phyloP scores from a whole-genome alignment of 495 filamentous ascomycete species.

The Lophiotrema nucula region DNA sequence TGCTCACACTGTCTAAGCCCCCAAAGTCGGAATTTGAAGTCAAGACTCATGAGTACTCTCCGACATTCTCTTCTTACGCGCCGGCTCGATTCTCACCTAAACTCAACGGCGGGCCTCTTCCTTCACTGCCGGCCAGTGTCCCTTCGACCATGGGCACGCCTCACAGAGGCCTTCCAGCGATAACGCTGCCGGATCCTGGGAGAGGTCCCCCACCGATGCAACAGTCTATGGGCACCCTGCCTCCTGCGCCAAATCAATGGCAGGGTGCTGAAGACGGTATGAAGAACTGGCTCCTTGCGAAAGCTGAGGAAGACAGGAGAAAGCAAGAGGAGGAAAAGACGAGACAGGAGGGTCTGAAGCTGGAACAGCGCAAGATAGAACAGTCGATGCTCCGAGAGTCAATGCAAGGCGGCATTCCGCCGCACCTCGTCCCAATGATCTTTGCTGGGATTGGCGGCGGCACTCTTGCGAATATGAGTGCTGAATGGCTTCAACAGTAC shows the following conservation, averaged over 20 bases:
- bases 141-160: conserved; percentile 61
- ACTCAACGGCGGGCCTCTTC: conserved; percentile 51
- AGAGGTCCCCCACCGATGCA: conserved; percentile 26
- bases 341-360: conserved; percentile 79
- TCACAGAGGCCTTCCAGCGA: conserved; percentile 73
- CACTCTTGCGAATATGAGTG: conserved; percentile 55
- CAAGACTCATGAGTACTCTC: conserved; percentile 64
- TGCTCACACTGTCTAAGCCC: conserved; percentile 71
- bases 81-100: conserved; percentile 61
- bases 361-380: conserved; percentile 83
- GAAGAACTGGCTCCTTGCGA: conserved; percentile 78
- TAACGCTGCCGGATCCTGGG: conserved; percentile 55
- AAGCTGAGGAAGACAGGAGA: conserved; percentile 79
- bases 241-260: conserved; percentile 69
- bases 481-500: conserved; percentile 77
- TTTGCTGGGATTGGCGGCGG: conserved; percentile 79
- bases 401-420: conserved; percentile 75
- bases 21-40: conserved; percentile 58
- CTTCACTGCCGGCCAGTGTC: conserved; percentile 43
- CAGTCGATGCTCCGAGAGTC: conserved; percentile 81
- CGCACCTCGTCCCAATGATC: conserved; percentile 82
- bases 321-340: conserved; percentile 89
- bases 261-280: conserved; percentile 75
- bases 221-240: conserved; percentile 51
- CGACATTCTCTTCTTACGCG: conserved; percentile 57